Evolutionary conservation across 805 yeast genomes (phyloP), one percentile per base, ranked within the genome.

Genomic region (Metschnikowia lochheadii): DNA sequence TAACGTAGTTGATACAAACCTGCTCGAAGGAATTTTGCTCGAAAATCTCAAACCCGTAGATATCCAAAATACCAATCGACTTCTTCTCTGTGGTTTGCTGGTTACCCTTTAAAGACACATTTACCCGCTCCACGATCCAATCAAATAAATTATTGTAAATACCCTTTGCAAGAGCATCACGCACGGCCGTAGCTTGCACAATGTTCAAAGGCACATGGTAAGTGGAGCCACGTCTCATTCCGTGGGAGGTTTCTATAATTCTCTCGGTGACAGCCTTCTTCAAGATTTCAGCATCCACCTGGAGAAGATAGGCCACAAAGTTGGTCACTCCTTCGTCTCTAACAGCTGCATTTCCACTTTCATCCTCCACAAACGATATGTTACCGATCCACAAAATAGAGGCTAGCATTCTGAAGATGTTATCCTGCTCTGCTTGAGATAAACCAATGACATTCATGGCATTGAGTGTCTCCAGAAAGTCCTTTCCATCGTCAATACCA

Each of bases 21-120:
- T 91, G 98, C 67, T 92, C 97, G 67, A 92, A 91, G 2, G 96
- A 88, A 71, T 91, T 91, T 60, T 88, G 92, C 50, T 91, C 96
- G 65, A 91, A 91, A 63, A 92, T 92, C 69, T 91, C 98, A 72
- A 91, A 91, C 8, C 98, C 98, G 65, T 91, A 91, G 58, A 92
- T 91, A 81, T 91, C 98, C 63, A 91, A 76, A 59, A 91, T 91
- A 56, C 98, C 98, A 61, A 94, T 85, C 26, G 96, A 86, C 63
- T 85, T 87, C 52, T 69, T 67, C 40, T 63, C 65, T 40, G 47
- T 48, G 35, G 57, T 49, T 5, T 57, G 49, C 32, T 75, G 67
- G 7, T 73, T 75, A 20, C 82, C 81, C 60, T 63, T 60, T 44
- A 94, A 77, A 0, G 97, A 87, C 42, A 75, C 69, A 66, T 94